phyloP scores from a whole-genome alignment of 2,329 filamentous ascomycete species.

The Calonectria fujianensis region DNA sequence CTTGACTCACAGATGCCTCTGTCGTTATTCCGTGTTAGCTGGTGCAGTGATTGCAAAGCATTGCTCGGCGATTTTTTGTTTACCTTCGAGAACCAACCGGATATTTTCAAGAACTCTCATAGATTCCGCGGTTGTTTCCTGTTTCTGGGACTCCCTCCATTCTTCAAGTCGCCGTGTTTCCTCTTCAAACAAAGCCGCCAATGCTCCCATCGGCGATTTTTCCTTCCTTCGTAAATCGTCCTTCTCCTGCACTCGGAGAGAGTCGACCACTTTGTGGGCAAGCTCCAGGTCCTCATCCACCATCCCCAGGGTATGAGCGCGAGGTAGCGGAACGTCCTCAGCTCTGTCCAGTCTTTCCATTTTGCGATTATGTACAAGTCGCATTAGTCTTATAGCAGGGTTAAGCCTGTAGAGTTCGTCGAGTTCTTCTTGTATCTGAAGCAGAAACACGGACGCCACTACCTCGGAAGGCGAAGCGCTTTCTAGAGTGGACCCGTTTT shows the following conservation, averaged over 20 bases:
- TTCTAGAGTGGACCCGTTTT: not conserved
- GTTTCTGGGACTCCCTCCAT: not conserved
- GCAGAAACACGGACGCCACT: conserved; percentile 4
- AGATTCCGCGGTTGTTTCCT: not conserved
- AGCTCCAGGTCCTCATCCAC: not conserved
- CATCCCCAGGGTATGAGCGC: not conserved
- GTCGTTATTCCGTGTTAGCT: not conserved
- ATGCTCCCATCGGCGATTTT: conserved; percentile 4
- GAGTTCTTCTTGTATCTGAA: conserved; percentile 19
- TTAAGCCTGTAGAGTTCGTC: not conserved
- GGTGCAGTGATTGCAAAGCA: not conserved
- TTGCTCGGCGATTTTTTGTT: not conserved
- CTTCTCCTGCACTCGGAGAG: not conserved
- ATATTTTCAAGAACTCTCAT: not conserved
- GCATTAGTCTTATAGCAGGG: not conserved
- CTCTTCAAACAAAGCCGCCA: conserved; percentile 1
- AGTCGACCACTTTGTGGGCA: conserved; percentile 1
- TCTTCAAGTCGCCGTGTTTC: conserved; percentile 13
- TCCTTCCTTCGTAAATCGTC: conserved; percentile 7
- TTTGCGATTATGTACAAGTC: not conserved
- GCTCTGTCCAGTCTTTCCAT: not conserved
- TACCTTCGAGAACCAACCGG: not conserved
- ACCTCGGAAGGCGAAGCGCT: not conserved
- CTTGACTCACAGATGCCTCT: conserved; percentile 9
- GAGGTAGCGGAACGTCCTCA: not conserved